Evolutionary conservation across 768 basidiomycete genomes (phyloP).

Genomic region (Cystofilobasidium bisporidii): DNA sequence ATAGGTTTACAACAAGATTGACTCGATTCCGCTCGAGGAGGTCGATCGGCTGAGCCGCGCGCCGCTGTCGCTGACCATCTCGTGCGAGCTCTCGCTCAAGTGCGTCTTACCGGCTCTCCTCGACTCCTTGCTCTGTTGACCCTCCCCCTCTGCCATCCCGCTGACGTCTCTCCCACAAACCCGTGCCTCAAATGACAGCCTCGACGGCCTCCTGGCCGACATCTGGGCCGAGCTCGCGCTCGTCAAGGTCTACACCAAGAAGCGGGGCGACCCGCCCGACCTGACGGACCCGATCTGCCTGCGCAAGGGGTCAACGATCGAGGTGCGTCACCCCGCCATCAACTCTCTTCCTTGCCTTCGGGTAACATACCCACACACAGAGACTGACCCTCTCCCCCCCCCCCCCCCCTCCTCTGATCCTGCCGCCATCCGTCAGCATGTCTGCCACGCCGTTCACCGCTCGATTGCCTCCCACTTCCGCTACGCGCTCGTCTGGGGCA

Average conservation of each 20-base stretch:
- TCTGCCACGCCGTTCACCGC: constrained; percentile 86
- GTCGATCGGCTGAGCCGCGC: constrained; percentile 73
- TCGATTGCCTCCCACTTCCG: constrained; percentile 75
- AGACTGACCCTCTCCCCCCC: background rate
- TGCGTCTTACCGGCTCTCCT: constrained; percentile 39
- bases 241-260: constrained; percentile 93
- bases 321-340: constrained; percentile 46
- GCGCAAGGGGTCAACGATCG: constrained; percentile 83
- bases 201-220: constrained; percentile 44
- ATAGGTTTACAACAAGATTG: constrained; percentile 90
- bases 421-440: constrained; percentile 44
- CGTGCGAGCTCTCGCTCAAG: constrained; percentile 91
- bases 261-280: constrained; percentile 88
- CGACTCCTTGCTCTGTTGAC: background rate
- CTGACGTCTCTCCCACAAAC: background rate
- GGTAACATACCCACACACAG: too few relatives aligned
- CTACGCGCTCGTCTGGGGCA: constrained; percentile 72
- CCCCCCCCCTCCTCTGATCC: constrained; percentile 33
- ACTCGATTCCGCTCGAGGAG: constrained; percentile 49
- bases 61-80: constrained; percentile 83
- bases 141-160: background rate
- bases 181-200: constrained; percentile 17
- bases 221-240: constrained; percentile 45
- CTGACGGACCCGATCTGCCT: constrained; percentile 74
- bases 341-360: background rate